Evolutionary conservation across 129 eudicot genomes (phyloP).

Genomic region (Flaveria bidentis): DNA sequence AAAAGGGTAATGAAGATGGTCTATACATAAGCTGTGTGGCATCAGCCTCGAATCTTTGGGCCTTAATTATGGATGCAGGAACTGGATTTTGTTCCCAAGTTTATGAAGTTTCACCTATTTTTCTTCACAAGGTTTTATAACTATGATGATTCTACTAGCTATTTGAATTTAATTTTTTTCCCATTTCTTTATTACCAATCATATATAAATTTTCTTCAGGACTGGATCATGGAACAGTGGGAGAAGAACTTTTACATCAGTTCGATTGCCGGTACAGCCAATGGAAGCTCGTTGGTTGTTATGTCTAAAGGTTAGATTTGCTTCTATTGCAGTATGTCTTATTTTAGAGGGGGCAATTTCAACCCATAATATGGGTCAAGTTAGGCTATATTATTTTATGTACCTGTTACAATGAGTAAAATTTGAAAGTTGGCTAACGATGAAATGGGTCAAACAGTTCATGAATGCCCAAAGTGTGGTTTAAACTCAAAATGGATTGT

Average conservation of each 20-base stretch:
- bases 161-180: background rate
- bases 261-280: slow-evolving; percentile 87
- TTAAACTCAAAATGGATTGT: background rate
- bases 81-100: slow-evolving; percentile 83
- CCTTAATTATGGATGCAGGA: slow-evolving; percentile 95
- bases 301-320: slow-evolving; percentile 87
- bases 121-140: slow-evolving; percentile 75
- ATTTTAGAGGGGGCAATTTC: background rate
- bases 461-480: background rate
- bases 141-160: slow-evolving; percentile 1
- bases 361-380: background rate
- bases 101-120: slow-evolving; percentile 77
- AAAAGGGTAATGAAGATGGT: slow-evolving; percentile 90
- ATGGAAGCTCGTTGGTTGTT: slow-evolving; percentile 90
- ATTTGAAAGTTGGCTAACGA: background rate
- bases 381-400: background rate
- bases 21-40: slow-evolving; percentile 90
- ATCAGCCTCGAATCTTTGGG: slow-evolving; percentile 93
- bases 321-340: background rate
- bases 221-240: slow-evolving; percentile 99
- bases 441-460: background rate
- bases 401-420: background rate
- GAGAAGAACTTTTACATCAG: slow-evolving; percentile 94
- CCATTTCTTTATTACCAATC: background rate
- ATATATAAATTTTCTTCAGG: slow-evolving; percentile 44